Evolutionary conservation across 192 early-diverging fungal genomes (phyloP), one percentile per base, ranked within the genome.

Genomic region (Phycomyces blakesleeanus): DNA sequence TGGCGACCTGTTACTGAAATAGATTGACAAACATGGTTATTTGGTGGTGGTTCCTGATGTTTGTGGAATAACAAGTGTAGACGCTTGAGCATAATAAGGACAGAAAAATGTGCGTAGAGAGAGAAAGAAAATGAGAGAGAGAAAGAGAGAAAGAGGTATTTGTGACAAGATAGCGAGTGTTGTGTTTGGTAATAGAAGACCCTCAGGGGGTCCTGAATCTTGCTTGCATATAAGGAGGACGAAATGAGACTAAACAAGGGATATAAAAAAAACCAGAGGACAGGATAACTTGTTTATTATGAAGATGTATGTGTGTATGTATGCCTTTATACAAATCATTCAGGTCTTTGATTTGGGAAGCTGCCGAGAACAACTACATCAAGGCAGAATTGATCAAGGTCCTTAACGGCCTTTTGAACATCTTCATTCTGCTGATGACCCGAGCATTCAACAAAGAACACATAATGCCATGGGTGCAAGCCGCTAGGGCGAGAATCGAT

Each of bases 391-490:
- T 77, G 56, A 51, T 87, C 80, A 58, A 95, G 69, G 37, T 93
- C 86, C 12, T 77, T 51, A 42, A 96, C 64, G 0, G 93, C 93
- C 18, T 67, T 69, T 15, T 74, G 67, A 15, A 96, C 85, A 12
- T 81, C 78, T 14, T 69, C 74, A 66, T 92, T 86, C 20, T 85
- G 78, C 41, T 77, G 76, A 68, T 98, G 93, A 9, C 94, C 96
- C 29, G 82, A 79, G 57, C 91, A 86, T 69, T 98, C 94, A 37
- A 96, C 83, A 82, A 97, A 93, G 74, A 96, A 98, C 61, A 91
- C 85, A 73, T 95, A 98, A 70, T 97, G 91, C 93, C 94, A 96
- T 62, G 83, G 85, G 29, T 85, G 78, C 59, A 84, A 73, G 18
- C 85, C 76, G 42, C 88, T 88, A 3, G 96, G 96, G 34, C 93